Conservation (phyloP, 1,284 basidiomycete genomes). For the Porogramme epimiltina region DNA sequence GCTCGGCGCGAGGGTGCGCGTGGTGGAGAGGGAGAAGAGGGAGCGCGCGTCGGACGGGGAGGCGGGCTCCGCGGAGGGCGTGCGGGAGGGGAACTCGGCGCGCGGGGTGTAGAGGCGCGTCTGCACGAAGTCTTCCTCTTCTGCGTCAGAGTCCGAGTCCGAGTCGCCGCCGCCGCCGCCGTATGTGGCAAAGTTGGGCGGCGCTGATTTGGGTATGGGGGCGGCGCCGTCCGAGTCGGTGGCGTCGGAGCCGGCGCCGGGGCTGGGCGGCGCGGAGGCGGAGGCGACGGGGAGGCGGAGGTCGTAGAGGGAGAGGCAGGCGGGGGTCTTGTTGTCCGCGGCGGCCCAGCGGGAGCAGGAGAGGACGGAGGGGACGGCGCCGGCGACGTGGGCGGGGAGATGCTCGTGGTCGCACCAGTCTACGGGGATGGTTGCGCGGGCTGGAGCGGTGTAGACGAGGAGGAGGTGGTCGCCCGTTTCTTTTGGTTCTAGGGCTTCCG, state of each 20-base stretch:
- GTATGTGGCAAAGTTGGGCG: too few relatives aligned
- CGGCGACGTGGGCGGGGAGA: background rate
- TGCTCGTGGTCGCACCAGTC: background rate
- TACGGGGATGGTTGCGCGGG: background rate
- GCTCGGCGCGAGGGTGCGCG: too few relatives aligned
- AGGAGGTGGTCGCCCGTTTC: background rate
- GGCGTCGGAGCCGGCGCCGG: too few relatives aligned
- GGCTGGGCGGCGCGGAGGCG: background rate
- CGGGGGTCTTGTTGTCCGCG: slow-evolving; percentile 41
- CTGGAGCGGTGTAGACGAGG: background rate
- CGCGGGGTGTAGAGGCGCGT: background rate
- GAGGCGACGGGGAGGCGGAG: background rate
- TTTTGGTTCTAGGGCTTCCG: too few relatives aligned
- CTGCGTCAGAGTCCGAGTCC: background rate
- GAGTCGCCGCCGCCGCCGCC: background rate
- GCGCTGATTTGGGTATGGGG: too few relatives aligned
- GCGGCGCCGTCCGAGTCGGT: too few relatives aligned
- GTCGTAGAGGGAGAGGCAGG: slow-evolving; percentile 53
- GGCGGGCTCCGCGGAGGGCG: background rate
- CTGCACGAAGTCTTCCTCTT: background rate
- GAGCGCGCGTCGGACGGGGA: background rate
- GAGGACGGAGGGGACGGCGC: background rate
- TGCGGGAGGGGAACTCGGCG: background rate
- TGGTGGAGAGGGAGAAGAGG: too few relatives aligned
- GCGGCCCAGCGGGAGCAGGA: slow-evolving; percentile 44